A percentile compares a stretch with the other conserved stretches of the same genome.
phyloP scores from a whole-genome alignment of 441 rosid genomes.

The Euphorbia corollata region DNA sequence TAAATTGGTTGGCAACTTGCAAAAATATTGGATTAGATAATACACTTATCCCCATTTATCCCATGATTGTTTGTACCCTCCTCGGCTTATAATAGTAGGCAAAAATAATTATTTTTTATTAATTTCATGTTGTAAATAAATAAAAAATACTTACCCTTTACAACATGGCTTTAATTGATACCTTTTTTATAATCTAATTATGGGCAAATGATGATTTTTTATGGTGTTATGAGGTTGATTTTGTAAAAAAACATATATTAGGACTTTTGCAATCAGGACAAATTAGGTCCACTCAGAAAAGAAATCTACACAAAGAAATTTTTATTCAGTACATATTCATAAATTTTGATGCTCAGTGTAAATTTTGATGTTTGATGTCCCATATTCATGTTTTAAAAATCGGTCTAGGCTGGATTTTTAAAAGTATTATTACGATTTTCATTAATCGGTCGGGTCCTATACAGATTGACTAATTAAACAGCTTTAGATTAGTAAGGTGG shows the following conservation, averaged over 20 bases:
- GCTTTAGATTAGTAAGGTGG: too few relatives aligned
- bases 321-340: too few relatives aligned
- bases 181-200: constrained; percentile 1
- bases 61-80: constrained; percentile 1
- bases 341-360: too few relatives aligned
- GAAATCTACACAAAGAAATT: background rate
- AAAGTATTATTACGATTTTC: too few relatives aligned
- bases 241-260: background rate
- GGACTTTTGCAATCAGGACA: background rate
- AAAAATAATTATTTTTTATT: background rate
- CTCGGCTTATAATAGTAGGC: background rate
- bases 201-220: constrained; percentile 10
- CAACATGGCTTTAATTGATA: background rate
- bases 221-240: background rate
- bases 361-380: too few relatives aligned
- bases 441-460: too few relatives aligned
- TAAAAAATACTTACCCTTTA: background rate
- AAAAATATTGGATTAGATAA: background rate
- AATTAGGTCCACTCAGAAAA: background rate
- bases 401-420: too few relatives aligned
- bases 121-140: background rate
- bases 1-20: background rate
- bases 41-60: background rate
- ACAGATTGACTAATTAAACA: too few relatives aligned
- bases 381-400: too few relatives aligned